These are phyloP conservation scores for Alternaria sp. DNA, from an alignment of 2,329 filamentous ascomycete genomes.

Conservation along the genomic window DNA sequence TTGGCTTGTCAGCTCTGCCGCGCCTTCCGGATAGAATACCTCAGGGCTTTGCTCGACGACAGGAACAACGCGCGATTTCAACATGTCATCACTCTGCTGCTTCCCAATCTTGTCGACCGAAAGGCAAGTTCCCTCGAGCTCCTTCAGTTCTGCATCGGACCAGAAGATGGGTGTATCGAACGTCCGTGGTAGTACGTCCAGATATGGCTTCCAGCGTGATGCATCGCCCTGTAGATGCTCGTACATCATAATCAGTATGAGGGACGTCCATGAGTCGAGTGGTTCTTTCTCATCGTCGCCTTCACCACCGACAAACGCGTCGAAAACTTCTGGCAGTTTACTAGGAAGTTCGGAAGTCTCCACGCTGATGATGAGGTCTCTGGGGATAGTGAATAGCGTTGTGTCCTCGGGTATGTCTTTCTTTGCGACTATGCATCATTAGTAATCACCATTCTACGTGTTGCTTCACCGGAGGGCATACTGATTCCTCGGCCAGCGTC, in stretches of 20 bases:
- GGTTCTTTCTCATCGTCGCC: conserved; percentile 22
- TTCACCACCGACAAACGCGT: conserved; percentile 12
- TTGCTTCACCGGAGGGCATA: neutral
- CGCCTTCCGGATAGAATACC: conserved; percentile 17
- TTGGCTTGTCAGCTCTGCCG: neutral
- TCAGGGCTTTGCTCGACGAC: conserved; percentile 16
- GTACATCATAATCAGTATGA: conserved; percentile 31
- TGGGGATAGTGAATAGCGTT: conserved; percentile 28
- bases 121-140: conserved; percentile 26
- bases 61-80: conserved; percentile 21
- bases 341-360: conserved; percentile 24
- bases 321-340: conserved; percentile 24
- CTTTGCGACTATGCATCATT: conserved; percentile 17
- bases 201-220: conserved; percentile 32
- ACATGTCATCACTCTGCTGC: conserved; percentile 25
- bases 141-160: conserved; percentile 24
- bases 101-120: conserved; percentile 31
- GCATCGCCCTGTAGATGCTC: conserved; percentile 26
- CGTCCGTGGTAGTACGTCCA: conserved; percentile 24
- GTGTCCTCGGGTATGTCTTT: conserved; percentile 24
- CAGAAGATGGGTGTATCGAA: conserved; percentile 36
- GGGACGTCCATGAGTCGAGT: conserved; percentile 28
- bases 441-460: neutral
- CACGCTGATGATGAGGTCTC: conserved; percentile 27
- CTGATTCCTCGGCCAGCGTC: conserved; percentile 33